A percentile compares a stretch with the other conserved stretches of the same genome.
phyloP scores from a whole-genome alignment of 2,329 filamentous ascomycete genomes.

The Shiraia sp. region DNA sequence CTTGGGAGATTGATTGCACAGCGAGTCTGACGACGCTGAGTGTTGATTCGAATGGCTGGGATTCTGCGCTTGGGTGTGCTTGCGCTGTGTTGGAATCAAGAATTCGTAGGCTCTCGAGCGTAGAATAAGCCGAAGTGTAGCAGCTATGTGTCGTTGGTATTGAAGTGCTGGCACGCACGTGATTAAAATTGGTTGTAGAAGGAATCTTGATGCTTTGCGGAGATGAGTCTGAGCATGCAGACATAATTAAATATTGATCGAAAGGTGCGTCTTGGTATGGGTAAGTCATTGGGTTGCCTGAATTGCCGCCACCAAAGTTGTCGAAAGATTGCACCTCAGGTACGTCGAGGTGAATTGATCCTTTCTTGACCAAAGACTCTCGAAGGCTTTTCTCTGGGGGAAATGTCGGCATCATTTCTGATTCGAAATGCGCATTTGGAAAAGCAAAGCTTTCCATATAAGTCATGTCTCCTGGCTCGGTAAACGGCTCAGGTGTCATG shows the following conservation, averaged over 20 bases:
- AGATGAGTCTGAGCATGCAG: slow-evolving; percentile 10
- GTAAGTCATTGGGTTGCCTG: slow-evolving; percentile 28
- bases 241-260: slow-evolving; percentile 10
- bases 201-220: slow-evolving; percentile 24
- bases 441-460: slow-evolving; percentile 29
- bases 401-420: slow-evolving; percentile 20
- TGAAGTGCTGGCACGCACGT: slow-evolving; percentile 18
- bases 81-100: slow-evolving; percentile 19
- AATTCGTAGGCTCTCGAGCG: slow-evolving; percentile 35
- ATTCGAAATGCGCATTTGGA: slow-evolving; percentile 13
- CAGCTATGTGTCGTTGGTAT: slow-evolving; percentile 34
- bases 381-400: slow-evolving; percentile 29
- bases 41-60: slow-evolving; percentile 31
- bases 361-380: slow-evolving; percentile 33
- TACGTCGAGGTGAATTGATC: slow-evolving; percentile 26
- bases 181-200: slow-evolving; percentile 12
- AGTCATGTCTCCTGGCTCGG: slow-evolving; percentile 22
- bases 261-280: slow-evolving; percentile 19
- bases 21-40: slow-evolving; percentile 33
- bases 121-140: slow-evolving; percentile 34
- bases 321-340: slow-evolving; percentile 32
- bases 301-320: slow-evolving; percentile 28
- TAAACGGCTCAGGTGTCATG: slow-evolving; percentile 34
- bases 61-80: slow-evolving; percentile 17
- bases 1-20: slow-evolving; percentile 30